Percentiles rank a stretch among this genome's conserved stretches.
phyloP scores from a whole-genome alignment of 2,329 filamentous ascomycete species.

The Acephala macrosclerotiorum region DNA sequence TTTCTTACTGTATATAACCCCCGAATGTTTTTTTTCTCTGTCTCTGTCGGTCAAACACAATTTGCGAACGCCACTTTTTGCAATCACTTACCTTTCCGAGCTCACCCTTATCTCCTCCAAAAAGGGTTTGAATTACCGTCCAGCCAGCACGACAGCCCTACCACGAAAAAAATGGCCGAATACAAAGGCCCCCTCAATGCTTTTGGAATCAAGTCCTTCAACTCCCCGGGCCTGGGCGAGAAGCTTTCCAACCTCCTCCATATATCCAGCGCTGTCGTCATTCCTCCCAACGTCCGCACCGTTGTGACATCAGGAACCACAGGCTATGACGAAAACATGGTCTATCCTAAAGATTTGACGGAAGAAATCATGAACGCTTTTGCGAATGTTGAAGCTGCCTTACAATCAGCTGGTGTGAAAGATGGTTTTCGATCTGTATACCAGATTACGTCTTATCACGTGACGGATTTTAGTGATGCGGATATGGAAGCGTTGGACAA shows the following conservation, averaged over 20 bases:
- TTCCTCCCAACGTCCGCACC: background rate
- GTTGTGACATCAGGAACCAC: no score
- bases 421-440: slow-evolving; percentile 8
- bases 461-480: background rate
- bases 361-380: slow-evolving; percentile 6
- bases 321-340: slow-evolving; percentile 2
- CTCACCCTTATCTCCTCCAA: no score
- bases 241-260: slow-evolving; percentile 6
- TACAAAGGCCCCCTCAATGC: slow-evolving; percentile 1
- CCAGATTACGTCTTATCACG: background rate
- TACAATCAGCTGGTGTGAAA: slow-evolving; percentile 5
- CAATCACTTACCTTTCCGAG: no score
- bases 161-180: background rate
- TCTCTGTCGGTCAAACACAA: no score
- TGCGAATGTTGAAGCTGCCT: slow-evolving; percentile 5
- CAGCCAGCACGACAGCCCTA: no score
- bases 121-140: no score
- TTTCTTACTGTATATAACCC: no score
- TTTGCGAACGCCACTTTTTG: no score
- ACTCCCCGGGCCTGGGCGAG: background rate
- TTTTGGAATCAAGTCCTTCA: slow-evolving; percentile 9
- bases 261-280: background rate
- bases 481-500: slow-evolving; percentile 7
- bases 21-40: no score
- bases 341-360: slow-evolving; percentile 1